phyloP scores from a whole-genome alignment of 2,329 filamentous ascomycete species.

The Diplodia mutila region DNA sequence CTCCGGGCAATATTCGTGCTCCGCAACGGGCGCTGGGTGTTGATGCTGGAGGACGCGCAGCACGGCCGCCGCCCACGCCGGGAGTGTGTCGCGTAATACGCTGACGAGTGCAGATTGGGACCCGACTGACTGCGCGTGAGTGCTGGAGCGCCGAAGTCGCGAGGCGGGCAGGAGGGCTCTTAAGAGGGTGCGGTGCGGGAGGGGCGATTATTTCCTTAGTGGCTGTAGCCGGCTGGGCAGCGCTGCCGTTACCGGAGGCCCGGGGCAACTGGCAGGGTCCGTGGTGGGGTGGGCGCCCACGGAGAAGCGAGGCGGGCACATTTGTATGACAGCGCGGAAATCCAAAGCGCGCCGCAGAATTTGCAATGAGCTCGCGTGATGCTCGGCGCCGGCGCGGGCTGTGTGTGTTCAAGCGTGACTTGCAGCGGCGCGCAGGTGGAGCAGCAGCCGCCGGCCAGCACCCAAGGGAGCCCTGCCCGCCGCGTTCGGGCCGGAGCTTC shows the following conservation, averaged over 20 bases:
- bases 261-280: neutral
- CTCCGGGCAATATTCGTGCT: constrained; percentile 19
- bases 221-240: constrained; percentile 7
- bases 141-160: constrained; percentile 15
- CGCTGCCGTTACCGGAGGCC: constrained; percentile 22
- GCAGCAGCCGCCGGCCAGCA: constrained; percentile 3
- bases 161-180: neutral
- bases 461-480: too few relatives aligned
- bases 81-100: constrained; percentile 18
- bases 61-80: constrained; percentile 13
- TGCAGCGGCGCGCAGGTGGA: constrained; percentile 6
- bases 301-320: constrained; percentile 17
- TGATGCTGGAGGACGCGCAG: constrained; percentile 9
- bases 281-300: constrained; percentile 17
- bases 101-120: constrained; percentile 47
- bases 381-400: constrained; percentile 20
- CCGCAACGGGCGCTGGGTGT: constrained; percentile 16
- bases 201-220: constrained; percentile 4
- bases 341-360: constrained; percentile 12
- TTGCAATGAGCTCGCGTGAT: constrained; percentile 22
- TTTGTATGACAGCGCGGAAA: constrained; percentile 24
- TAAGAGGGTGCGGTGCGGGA: neutral
- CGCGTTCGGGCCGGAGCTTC: constrained; percentile 9
- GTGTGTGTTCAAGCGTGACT: neutral
- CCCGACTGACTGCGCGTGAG: constrained; percentile 48